These are phyloP conservation scores for Hygrophoropsis aurantiaca DNA, from an alignment of 768 basidiomycete genomes.

Conservation along the genomic window DNA sequence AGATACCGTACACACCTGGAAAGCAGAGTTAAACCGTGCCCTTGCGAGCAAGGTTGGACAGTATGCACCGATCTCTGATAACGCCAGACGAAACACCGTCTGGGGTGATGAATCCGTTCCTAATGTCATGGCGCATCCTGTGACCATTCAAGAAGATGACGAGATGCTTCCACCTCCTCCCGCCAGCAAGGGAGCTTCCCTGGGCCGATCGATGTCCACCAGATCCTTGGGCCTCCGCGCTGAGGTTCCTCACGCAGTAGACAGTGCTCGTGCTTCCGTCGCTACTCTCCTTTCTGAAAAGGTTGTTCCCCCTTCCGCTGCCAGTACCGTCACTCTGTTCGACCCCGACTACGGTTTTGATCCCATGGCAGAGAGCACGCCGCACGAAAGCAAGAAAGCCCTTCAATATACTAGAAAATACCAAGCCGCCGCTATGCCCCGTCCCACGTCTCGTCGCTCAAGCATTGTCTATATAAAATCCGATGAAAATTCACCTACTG, in stretches of 20 bases:
- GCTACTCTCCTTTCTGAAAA: slow-evolving; percentile 37
- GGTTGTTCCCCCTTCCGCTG: slow-evolving; percentile 48
- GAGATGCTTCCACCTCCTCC: slow-evolving; percentile 15
- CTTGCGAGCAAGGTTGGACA: slow-evolving; percentile 44
- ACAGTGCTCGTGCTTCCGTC: slow-evolving; percentile 54
- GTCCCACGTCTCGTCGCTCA: slow-evolving; percentile 42
- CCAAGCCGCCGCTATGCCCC: slow-evolving; percentile 20
- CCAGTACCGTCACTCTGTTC: slow-evolving; percentile 62
- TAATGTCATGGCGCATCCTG: slow-evolving; percentile 31
- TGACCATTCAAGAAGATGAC: slow-evolving; percentile 39
- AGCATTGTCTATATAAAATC: slow-evolving; percentile 66
- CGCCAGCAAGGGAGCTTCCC: slow-evolving; percentile 6
- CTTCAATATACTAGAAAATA: slow-evolving; percentile 13
- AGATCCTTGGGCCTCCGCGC: slow-evolving; percentile 47
- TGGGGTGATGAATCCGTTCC: slow-evolving; percentile 42
- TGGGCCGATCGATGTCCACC: slow-evolving; percentile 41
- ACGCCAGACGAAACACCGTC: slow-evolving; percentile 47
- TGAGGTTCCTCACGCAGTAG: slow-evolving; percentile 49
- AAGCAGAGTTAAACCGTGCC: slow-evolving; percentile 52
- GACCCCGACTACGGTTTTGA: slow-evolving; percentile 35
- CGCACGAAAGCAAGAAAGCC: slow-evolving; percentile 44
- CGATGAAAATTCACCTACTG: slow-evolving; percentile 35
- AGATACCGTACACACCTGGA: slow-evolving; percentile 57
- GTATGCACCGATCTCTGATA: slow-evolving; percentile 39
- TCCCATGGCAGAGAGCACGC: slow-evolving; percentile 56